Evolutionary conservation across 768 basidiomycete species (phyloP), one percentile per base, ranked within the genome.

Genomic region (Hydnomerulius pinastri): DNA sequence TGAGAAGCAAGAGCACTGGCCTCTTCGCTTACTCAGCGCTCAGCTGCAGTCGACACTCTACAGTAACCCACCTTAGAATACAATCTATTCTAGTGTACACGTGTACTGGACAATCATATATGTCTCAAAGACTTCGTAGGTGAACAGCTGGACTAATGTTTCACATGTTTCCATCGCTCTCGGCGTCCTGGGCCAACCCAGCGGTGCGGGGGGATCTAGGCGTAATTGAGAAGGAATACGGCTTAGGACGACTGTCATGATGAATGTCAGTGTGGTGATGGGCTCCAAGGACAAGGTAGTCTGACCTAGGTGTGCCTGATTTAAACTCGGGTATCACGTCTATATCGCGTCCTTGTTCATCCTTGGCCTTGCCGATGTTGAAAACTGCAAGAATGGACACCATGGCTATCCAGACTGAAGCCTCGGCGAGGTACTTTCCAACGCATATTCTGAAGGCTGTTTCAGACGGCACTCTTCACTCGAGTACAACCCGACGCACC

Each of bases 381-480:
- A 73, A 66, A 4, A 61, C 55, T 0, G 61, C 46, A 44, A 71
- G 44, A 9, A 63, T 44, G 33, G 59, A 62, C 15, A 58, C 63
- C 43, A 63, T 65, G 5, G 58, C 58, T 15, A 64, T 59, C 58
- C 63, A 62, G 6, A 63, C 56, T 46, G 58, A 59, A 0, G 60
- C 50, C 25, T 67, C 60, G 0, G 64, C 64, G 7, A 67, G 59
- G n/a, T 63, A 57, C 29, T 59, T 58, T 5, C 60, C 61, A 8
- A 66, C 56, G n/a, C 64, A 67, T 2, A 59, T 58, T 47, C 63
- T 67, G n/a, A n/a, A n/a, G n/a, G n/a, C n/a, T n/a, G n/a, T n/a
- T n/a, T n/a, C n/a, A n/a, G n/a, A n/a, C n/a, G n/a, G n/a, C n/a
- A n/a, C n/a, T n/a, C n/a, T n/a, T n/a, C n/a, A n/a, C n/a, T n/a